These are phyloP conservation scores for Talaromyces sp. DNA, from an alignment of 2,329 filamentous ascomycete species.

Conservation along the genomic window DNA sequence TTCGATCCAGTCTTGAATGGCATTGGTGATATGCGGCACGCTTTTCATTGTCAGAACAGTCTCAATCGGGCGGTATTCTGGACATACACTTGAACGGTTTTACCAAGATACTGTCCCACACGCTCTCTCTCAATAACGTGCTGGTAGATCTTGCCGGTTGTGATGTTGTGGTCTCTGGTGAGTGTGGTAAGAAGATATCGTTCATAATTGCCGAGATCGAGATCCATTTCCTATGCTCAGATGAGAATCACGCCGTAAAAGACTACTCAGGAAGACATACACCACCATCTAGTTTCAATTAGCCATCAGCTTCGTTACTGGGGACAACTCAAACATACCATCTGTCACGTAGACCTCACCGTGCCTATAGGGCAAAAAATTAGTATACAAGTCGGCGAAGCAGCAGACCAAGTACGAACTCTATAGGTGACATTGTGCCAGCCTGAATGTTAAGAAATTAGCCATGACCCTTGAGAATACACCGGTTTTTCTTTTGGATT, in stretches of 20 bases:
- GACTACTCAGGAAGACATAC: constrained; percentile 40
- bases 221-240: constrained; percentile 72
- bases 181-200: constrained; percentile 78
- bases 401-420: constrained; percentile 1
- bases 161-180: constrained; percentile 89
- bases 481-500: neutral
- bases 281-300: constrained; percentile 1
- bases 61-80: neutral
- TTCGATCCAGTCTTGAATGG: constrained; percentile 90
- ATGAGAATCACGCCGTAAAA: neutral
- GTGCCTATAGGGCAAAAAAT: constrained; percentile 54
- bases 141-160: constrained; percentile 93
- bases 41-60: constrained; percentile 62
- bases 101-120: constrained; percentile 18
- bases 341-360: constrained; percentile 76
- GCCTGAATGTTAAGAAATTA: constrained; percentile 11
- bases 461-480: constrained; percentile 63
- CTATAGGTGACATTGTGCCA: constrained; percentile 19
- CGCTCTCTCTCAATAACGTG: constrained; percentile 69
- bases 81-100: constrained; percentile 16
- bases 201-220: constrained; percentile 75
- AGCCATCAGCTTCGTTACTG: neutral
- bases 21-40: constrained; percentile 87
- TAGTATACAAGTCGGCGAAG: constrained; percentile 4
- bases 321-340: constrained; percentile 1